phyloP scores from a whole-genome alignment of 768 basidiomycete species.

The Pleurotus djamor region DNA sequence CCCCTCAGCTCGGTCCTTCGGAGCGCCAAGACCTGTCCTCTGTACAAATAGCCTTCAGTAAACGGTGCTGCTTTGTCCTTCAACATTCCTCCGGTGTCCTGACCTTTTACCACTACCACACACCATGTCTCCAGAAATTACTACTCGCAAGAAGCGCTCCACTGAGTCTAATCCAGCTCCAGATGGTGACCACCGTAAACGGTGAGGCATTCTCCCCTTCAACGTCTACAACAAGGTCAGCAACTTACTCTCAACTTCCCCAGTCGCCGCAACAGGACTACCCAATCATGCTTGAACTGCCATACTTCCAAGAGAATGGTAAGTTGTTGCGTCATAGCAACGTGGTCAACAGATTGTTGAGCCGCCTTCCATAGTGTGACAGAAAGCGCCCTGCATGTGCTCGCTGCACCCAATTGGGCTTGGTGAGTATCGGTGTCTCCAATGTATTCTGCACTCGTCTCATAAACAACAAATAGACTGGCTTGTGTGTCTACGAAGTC shows the following conservation, averaged over 20 bases:
- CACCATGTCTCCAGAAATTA: conserved; percentile 27
- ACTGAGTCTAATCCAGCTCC: conserved; percentile 27
- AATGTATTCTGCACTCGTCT: neutral
- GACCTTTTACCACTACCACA: neutral
- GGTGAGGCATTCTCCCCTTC: conserved; percentile 32
- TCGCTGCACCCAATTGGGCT: conserved; percentile 48
- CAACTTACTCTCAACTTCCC: neutral
- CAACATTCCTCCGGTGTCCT: conserved; percentile 5
- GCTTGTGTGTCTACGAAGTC: conserved; percentile 82
- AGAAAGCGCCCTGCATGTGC: conserved; percentile 49
- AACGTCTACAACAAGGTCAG: neutral
- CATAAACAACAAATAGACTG: conserved; percentile 52
- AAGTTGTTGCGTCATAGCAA: conserved; percentile 10
- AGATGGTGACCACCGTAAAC: conserved; percentile 55
- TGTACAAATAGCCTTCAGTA: conserved; percentile 23
- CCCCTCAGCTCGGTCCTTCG: conserved; percentile 18
- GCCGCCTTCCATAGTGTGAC: conserved; percentile 35
- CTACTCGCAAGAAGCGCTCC: conserved; percentile 24
- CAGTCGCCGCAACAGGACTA: conserved; percentile 68
- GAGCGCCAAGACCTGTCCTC: conserved; percentile 16
- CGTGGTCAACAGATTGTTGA: neutral
- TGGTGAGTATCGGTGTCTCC: conserved; percentile 26
- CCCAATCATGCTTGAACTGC: conserved; percentile 72
- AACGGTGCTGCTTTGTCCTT: conserved; percentile 10
- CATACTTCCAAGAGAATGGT: conserved; percentile 78